Percentiles rank a stretch among this genome's conserved stretches.
Conservation (phyloP, 2,329 filamentous ascomycete genomes). For the Penicillium brasilianum region DNA sequence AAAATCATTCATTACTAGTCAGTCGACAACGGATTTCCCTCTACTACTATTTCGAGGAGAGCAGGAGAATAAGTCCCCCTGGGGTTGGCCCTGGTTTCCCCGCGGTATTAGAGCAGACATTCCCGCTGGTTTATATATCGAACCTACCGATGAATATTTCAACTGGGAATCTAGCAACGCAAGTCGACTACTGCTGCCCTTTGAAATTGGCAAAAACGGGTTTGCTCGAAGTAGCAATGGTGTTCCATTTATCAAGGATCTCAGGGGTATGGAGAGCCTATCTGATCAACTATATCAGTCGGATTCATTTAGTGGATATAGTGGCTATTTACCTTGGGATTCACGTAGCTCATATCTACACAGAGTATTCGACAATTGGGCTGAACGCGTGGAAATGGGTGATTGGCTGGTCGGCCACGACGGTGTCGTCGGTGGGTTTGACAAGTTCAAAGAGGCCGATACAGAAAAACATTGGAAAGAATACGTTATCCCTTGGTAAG, state of each 20-base stretch:
- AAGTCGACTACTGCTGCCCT: conserved; percentile 24
- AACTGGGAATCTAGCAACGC: conserved; percentile 19
- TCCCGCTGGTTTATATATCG: conserved; percentile 24
- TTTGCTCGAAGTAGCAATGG: conserved; percentile 24
- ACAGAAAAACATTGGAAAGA: neutral
- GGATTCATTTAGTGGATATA: conserved; percentile 18
- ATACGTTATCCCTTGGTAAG: conserved; percentile 2
- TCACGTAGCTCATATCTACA: conserved; percentile 13
- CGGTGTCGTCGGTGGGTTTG: neutral
- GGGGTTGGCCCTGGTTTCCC: conserved; percentile 15
- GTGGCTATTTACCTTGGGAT: conserved; percentile 15
- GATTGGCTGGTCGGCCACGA: neutral
- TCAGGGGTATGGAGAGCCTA: neutral
- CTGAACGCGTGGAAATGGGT: conserved; percentile 28
- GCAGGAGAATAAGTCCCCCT: conserved; percentile 10
- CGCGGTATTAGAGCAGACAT: conserved; percentile 5
- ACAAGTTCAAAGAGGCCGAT: neutral
- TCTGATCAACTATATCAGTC: conserved; percentile 24
- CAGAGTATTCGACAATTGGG: conserved; percentile 36
- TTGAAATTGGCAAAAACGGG: conserved; percentile 20
- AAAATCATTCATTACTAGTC: neutral
- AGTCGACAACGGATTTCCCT: neutral
- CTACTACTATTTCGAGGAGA: conserved; percentile 15
- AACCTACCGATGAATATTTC: conserved; percentile 8
- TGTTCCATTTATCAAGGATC: conserved; percentile 4